Conservation (phyloP, 2,329 filamentous ascomycete species). For the Colletotrichum sp. region DNA sequence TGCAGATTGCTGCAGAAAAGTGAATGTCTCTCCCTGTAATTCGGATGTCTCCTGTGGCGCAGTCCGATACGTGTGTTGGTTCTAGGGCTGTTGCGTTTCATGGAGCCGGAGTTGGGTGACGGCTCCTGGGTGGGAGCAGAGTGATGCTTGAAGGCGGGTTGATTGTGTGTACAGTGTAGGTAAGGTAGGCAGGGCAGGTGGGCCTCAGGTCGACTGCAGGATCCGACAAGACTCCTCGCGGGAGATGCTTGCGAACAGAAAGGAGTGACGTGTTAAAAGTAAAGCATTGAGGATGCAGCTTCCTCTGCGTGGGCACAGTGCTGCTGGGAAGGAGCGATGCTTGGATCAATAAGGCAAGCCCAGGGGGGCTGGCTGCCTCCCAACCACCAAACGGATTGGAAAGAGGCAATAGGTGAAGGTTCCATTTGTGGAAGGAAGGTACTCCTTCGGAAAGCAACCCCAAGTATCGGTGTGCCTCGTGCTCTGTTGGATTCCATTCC, state of each 20-base stretch:
- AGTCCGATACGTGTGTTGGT: background rate
- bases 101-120: background rate
- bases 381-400: background rate
- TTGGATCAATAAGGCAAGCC: background rate
- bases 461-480: background rate
- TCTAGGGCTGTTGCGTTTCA: background rate
- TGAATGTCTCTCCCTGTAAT: background rate
- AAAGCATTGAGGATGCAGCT: background rate
- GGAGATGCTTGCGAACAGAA: background rate
- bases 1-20: background rate
- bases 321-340: background rate
- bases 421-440: background rate
- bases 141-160: background rate
- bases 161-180: background rate
- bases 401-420: background rate
- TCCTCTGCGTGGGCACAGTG: background rate
- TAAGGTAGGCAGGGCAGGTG: background rate
- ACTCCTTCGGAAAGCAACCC: background rate
- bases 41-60: background rate
- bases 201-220: background rate
- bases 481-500: background rate
- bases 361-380: background rate
- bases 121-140: background rate
- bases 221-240: background rate
- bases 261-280: background rate